Evolutionary conservation across 2,329 filamentous ascomycete species (phyloP), one percentile per base, ranked within the genome.

Genomic region (Fonsecaea pedrosoi): DNA sequence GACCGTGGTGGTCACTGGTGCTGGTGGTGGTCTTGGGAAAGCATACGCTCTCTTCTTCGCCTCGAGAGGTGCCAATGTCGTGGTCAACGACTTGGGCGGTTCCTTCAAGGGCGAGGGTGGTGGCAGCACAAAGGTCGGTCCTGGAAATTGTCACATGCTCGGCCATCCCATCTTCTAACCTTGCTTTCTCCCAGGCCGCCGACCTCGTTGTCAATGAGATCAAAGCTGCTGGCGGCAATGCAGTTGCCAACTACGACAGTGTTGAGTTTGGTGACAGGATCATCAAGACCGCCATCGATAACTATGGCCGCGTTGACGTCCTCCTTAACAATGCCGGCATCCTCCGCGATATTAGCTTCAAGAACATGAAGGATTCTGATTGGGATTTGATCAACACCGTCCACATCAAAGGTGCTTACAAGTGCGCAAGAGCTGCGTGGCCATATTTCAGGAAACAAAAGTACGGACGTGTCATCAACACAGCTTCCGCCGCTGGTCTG

Each of bases 251-350:
- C 87, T 98, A 98, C 85, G 91, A 99, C 83, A 83, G 80, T 68
- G 82, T 83, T 62, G 92, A 95, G 83, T 86, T 94, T 75, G 95
- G 95, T 75, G 94, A 98, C 68, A 90, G 87, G 81, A 98, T 99
- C 79, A 96, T 99, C 82, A 94, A 83, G 25, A 82, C 82, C 15
- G 82, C 82, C 38, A 81, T 83, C 70, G 79, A 82, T 74, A 76
- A 75, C 69, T 83, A 83, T 64, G 82, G 82, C 73, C 92, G 94
- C 75, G 87, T 99, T 80, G 94, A 99, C 79, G 84, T 99, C 71
- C 89, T 99, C 75, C 90, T 99, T 82, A 99, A 99, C 86, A 99
- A 98, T 78, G 95, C 95, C 69, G 94, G 95, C 76, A 98, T 98
- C 77, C 86, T 97, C 68, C 90, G 94, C 69, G 94, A 98, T 82